Evolutionary conservation across 257 asterid genomes (phyloP), one percentile per base, ranked within the genome.

Genomic region (Verbena officinalis): DNA sequence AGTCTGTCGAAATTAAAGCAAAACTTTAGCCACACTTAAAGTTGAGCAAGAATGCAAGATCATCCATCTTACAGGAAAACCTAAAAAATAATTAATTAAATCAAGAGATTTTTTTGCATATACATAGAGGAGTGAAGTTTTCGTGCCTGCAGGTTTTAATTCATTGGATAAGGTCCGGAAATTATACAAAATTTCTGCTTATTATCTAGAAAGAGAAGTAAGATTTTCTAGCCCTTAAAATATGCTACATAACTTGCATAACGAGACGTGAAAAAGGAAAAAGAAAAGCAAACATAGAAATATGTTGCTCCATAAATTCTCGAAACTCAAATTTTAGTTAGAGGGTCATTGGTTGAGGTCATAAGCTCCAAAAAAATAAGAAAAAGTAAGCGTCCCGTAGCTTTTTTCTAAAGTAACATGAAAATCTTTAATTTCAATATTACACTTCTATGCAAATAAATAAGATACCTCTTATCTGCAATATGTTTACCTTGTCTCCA

Each of bases 401-500:
- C n/a, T n/a, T n/a, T n/a, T n/a, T n/a, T n/a, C n/a, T n/a, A n/a
- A n/a, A n/a, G n/a, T n/a, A n/a, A n/a, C n/a, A n/a, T n/a, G n/a
- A n/a, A n/a, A n/a, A n/a, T n/a, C n/a, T n/a, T n/a, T n/a, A n/a
- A n/a, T n/a, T n/a, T n/a, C n/a, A n/a, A n/a, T n/a, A n/a, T n/a
- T n/a, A n/a, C 22, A n/a, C 10, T 23, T 40, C 9, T 16, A 44
- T 7, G n/a, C n/a, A 17, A 38, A 6, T 38, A 38, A 8, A 38
- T 23, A 21, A 15, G 11, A 13, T 43, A 16, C 50, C 65, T 40
- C 49, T 11, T 68, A 13, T 39, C 59, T 22, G 46, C 65, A 50
- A 74, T 56, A 68, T 65, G 5, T 31, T 60, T 84, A 88, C 96
- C 95, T 91, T 91, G 86, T 91, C 98, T 63, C 96, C 98, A 72